These are phyloP conservation scores for Talinum fruticosum DNA, from an alignment of 148 eudicot genomes.

Conservation along the genomic window DNA sequence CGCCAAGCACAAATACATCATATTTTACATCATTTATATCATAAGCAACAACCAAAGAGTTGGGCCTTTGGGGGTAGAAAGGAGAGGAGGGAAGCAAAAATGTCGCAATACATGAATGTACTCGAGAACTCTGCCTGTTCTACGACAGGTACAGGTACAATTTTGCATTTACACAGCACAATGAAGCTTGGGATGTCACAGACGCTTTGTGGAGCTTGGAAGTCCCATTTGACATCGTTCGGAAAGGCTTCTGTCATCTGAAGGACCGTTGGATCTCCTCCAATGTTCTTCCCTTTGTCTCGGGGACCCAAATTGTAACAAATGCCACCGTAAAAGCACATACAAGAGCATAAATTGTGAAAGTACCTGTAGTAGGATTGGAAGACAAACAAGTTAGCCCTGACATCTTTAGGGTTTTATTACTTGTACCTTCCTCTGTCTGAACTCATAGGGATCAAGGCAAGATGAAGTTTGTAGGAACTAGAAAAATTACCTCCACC, in stretches of 20 bases:
- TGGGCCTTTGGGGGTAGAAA: not conserved
- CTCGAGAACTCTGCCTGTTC: not conserved
- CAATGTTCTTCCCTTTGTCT: constrained; percentile 74
- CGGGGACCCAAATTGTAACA: constrained; percentile 66
- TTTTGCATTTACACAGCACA: not conserved
- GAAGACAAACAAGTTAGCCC: not conserved
- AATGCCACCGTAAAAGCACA: constrained; percentile 53
- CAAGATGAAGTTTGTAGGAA: not conserved
- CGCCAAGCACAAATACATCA: not conserved
- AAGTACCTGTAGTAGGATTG: constrained; percentile 48
- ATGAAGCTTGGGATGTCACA: not conserved
- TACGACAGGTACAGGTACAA: not conserved
- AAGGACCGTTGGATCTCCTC: constrained; percentile 75
- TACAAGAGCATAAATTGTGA: constrained; percentile 49
- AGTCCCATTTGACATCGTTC: not conserved
- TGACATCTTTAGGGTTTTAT: not conserved
- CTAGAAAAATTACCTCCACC: constrained; percentile 49
- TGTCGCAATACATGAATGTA: not conserved
- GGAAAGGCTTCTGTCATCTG: constrained; percentile 32
- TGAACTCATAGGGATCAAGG: not conserved
- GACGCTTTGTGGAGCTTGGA: not conserved
- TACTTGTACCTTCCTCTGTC: not conserved
- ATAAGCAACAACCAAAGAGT: not conserved
- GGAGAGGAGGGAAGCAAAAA: not conserved
- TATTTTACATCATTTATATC: not conserved